These are phyloP conservation scores for Didymella arachidicola DNA, from an alignment of 2,329 filamentous ascomycete species.

Conservation along the genomic window DNA sequence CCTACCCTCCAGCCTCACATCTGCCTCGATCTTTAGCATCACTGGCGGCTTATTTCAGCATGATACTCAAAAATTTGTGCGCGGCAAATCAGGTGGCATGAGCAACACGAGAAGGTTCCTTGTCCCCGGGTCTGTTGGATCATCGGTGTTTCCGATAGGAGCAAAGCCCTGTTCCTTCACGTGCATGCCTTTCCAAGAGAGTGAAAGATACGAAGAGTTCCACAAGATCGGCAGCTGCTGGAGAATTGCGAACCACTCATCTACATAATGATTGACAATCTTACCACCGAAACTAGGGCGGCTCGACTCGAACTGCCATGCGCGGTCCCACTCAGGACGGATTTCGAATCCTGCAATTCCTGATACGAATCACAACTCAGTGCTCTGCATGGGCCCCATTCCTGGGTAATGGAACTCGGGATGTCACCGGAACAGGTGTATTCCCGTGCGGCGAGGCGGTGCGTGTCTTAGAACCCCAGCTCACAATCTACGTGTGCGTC, in stretches of 20 bases:
- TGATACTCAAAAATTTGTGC: conserved; percentile 2
- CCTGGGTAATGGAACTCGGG: conserved; percentile 4
- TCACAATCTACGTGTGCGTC: conserved; percentile 10
- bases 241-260: background rate
- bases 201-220: conserved; percentile 2
- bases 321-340: background rate
- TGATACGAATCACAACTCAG: background rate
- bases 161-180: conserved; percentile 7
- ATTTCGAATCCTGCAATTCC: conserved; percentile 7
- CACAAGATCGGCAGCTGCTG: background rate
- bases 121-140: conserved; percentile 8
- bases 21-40: background rate
- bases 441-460: conserved; percentile 9
- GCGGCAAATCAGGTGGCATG: conserved; percentile 7
- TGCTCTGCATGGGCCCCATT: conserved; percentile 8
- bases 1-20: background rate
- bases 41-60: background rate
- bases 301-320: conserved; percentile 10
- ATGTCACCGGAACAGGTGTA: conserved; percentile 7
- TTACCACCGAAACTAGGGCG: conserved; percentile 1
- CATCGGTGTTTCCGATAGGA: conserved; percentile 6
- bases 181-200: background rate
- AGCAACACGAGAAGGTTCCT: conserved; percentile 10
- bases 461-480: conserved; percentile 10
- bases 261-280: background rate